Conservation (phyloP, 192 early-diverging fungal genomes). For the Thamnidium elegans region DNA sequence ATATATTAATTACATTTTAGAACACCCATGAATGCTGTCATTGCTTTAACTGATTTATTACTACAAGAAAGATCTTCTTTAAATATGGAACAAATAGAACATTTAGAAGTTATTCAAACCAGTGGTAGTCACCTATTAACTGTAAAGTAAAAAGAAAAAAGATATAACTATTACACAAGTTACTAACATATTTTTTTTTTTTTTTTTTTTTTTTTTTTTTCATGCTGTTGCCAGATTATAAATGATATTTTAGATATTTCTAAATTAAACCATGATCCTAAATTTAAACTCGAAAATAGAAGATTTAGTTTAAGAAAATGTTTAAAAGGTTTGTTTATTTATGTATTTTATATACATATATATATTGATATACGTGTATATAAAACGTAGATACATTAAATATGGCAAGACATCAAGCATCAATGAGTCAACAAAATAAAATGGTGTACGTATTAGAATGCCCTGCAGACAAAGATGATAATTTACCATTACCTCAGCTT, state of each 20-base stretch:
- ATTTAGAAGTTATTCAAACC: conserved; percentile 51
- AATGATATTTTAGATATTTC: conserved; percentile 55
- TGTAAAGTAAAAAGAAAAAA: conserved; percentile 23
- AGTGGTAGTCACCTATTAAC: conserved; percentile 52
- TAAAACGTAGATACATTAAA: conserved; percentile 35
- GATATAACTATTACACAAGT: not conserved
- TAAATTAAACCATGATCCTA: conserved; percentile 51
- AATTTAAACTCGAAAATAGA: conserved; percentile 48
- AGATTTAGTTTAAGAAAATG: conserved; percentile 49
- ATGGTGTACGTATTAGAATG: conserved; percentile 32
- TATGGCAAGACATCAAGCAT: conserved; percentile 39
- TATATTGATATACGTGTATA: not conserved
- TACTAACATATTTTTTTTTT: conserved; percentile 17
- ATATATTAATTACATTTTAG: conserved; percentile 14
- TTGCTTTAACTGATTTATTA: conserved; percentile 49
- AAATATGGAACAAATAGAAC: conserved; percentile 44
- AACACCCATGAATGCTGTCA: conserved; percentile 55
- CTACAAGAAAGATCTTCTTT: conserved; percentile 43
- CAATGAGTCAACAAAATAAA: conserved; percentile 30
- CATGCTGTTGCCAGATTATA: conserved; percentile 36
- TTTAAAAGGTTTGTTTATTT: conserved; percentile 43
- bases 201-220: not conserved
- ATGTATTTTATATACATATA: not conserved
- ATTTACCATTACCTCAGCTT: conserved; percentile 24
- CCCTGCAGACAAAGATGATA: conserved; percentile 31